phyloP scores from a whole-genome alignment of 208 protist genomes.

The Lotmaria passim region DNA sequence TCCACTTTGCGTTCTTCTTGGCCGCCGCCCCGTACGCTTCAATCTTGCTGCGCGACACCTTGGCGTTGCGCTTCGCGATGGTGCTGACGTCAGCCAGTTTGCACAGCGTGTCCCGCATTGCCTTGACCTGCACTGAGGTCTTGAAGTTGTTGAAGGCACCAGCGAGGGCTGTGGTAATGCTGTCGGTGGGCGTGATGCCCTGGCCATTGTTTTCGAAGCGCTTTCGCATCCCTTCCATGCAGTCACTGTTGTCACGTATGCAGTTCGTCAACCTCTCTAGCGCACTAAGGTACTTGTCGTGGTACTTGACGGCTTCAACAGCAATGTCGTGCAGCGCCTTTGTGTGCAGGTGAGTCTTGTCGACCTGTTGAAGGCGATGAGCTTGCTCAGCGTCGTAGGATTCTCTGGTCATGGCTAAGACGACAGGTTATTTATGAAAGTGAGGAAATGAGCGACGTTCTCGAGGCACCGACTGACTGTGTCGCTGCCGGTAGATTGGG shows the following conservation, averaged over 20 bases:
- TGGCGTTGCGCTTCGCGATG: conserved; percentile 1
- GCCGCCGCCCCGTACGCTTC: not conserved
- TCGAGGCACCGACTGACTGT: too few relatives aligned
- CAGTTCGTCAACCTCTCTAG: not conserved
- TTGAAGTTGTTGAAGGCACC: not conserved
- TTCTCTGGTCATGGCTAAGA: too few relatives aligned
- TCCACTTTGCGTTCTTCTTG: not conserved
- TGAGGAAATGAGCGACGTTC: too few relatives aligned
- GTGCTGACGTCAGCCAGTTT: not conserved
- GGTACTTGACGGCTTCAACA: not conserved
- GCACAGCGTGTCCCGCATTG: not conserved
- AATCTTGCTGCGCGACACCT: not conserved
- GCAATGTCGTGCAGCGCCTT: not conserved
- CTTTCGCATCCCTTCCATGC: conserved; percentile 2
- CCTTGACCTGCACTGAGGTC: not conserved
- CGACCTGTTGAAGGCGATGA: not conserved
- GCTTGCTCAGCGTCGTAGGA: not conserved
- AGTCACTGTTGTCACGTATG: conserved; percentile 3
- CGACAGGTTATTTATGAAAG: too few relatives aligned
- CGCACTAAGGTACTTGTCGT: conserved; percentile 6
- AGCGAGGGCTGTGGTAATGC: not conserved
- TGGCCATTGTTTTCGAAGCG: not conserved
- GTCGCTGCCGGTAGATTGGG: too few relatives aligned
- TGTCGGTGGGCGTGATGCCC: not conserved
- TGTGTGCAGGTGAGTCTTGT: not conserved